These are phyloP conservation scores for Amphibolis antarctica DNA, from an alignment of 106 monocot genomes.

Conservation along the genomic window DNA sequence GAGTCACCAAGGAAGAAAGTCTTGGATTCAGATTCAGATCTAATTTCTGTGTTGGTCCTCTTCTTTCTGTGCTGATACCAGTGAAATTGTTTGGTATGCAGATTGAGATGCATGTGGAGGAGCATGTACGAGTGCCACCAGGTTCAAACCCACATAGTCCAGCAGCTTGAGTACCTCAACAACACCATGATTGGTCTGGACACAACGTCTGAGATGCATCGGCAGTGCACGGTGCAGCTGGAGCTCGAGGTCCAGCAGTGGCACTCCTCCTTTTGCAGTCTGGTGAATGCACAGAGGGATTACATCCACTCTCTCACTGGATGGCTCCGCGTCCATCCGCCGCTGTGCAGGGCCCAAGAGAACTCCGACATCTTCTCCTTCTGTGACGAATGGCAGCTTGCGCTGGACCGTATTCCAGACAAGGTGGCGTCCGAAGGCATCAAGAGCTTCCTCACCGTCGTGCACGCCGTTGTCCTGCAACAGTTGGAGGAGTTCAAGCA, in stretches of 20 bases:
- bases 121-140: conserved; percentile 96
- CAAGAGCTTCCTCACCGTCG: conserved; percentile 71
- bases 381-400: conserved; percentile 90
- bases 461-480: conserved; percentile 57
- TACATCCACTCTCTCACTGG: conserved; percentile 75
- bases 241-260: conserved; percentile 71
- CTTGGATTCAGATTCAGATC: too few relatives aligned
- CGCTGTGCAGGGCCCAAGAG: conserved; percentile 16
- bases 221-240: conserved; percentile 65
- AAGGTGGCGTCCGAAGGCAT: conserved; percentile 92
- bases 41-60: too few relatives aligned
- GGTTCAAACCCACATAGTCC: conserved; percentile 92
- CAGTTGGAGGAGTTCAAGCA: conserved; percentile 75
- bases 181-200: conserved; percentile 13
- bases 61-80: too few relatives aligned
- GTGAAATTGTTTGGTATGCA: not conserved
- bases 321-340: conserved; percentile 72
- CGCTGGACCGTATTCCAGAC: conserved; percentile 63
- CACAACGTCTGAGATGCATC: conserved; percentile 58
- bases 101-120: conserved; percentile 57
- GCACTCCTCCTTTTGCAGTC: conserved; percentile 66
- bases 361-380: conserved; percentile 47
- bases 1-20: too few relatives aligned
- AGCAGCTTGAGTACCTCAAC: conserved; percentile 62
- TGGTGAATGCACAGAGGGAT: conserved; percentile 70